Conservation (phyloP, 2,329 filamentous ascomycete species). For the Neopestalotiopsis clavispora region DNA sequence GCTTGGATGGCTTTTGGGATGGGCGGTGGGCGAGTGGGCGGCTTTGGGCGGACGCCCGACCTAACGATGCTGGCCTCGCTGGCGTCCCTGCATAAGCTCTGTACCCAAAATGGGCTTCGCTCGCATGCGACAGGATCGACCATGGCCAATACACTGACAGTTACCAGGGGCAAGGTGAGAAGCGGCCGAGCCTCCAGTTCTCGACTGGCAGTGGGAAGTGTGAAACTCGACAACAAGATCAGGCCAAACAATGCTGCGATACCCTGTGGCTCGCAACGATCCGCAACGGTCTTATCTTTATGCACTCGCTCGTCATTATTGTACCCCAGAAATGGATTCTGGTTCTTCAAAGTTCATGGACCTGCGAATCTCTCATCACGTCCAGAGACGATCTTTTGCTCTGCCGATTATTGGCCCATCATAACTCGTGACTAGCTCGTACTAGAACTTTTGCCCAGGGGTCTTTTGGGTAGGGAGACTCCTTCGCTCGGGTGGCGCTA, state of each 20-base stretch:
- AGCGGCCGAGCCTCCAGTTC: not conserved
- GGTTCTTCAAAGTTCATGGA: not conserved
- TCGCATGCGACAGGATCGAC: constrained; percentile 13
- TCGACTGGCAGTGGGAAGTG: not conserved
- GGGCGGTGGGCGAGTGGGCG: not conserved
- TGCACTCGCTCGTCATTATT: not conserved
- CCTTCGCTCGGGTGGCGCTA: not conserved
- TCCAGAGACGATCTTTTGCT: not conserved
- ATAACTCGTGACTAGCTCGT: not conserved
- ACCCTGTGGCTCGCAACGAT: not conserved
- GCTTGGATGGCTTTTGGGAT: not conserved
- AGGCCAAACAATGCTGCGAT: constrained; percentile 9
- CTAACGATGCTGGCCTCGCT: not conserved
- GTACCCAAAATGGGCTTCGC: not conserved
- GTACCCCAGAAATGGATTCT: not conserved
- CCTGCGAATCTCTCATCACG: not conserved
- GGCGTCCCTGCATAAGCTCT: constrained; percentile 1
- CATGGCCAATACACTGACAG: constrained; percentile 12
- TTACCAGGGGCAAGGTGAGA: constrained; percentile 1
- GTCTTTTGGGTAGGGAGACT: not conserved
- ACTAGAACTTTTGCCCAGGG: not conserved
- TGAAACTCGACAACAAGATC: constrained; percentile 9
- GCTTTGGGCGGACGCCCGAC: not conserved
- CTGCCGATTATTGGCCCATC: not conserved
- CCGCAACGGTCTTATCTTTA: not conserved